Conservation (phyloP, 2,329 filamentous ascomycete species). For the Botrytis cinerea region DNA sequence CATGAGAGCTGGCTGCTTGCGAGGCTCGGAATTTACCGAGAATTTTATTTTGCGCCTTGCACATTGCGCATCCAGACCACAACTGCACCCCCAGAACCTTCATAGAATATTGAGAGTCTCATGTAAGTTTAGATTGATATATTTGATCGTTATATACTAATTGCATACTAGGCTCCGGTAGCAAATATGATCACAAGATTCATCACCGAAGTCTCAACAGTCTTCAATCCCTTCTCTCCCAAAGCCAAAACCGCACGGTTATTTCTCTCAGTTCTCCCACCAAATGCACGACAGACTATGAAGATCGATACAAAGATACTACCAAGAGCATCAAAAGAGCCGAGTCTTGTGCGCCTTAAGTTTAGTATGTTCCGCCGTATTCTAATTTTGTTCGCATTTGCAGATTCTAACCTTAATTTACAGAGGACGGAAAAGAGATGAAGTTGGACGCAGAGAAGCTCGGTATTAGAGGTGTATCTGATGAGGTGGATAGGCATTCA, state of each 20-base stretch:
- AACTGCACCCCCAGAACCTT: constrained; percentile 8
- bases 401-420: constrained; percentile 32
- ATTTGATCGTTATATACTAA: background rate
- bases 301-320: constrained; percentile 77
- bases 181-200: constrained; percentile 78
- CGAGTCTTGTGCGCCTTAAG: constrained; percentile 72
- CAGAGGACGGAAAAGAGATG: constrained; percentile 93
- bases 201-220: constrained; percentile 79
- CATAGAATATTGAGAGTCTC: background rate
- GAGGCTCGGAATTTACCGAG: constrained; percentile 17
- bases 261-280: constrained; percentile 82
- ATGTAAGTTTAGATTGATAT: constrained; percentile 8
- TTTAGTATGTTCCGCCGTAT: constrained; percentile 65
- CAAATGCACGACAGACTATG: constrained; percentile 75
- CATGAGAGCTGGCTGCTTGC: constrained; percentile 8
- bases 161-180: background rate
- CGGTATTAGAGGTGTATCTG: constrained; percentile 81
- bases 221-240: constrained; percentile 89
- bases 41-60: constrained; percentile 16
- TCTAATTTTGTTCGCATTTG: background rate
- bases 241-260: constrained; percentile 80
- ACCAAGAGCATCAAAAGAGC: constrained; percentile 66
- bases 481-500: constrained; percentile 89
- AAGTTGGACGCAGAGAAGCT: constrained; percentile 77
- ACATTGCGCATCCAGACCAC: constrained; percentile 8